A percentile compares a stretch with the other conserved stretches of the same genome.
Evolutionary conservation across 768 basidiomycete genomes (phyloP).

Genomic region (Favolaschia claudopus): DNA sequence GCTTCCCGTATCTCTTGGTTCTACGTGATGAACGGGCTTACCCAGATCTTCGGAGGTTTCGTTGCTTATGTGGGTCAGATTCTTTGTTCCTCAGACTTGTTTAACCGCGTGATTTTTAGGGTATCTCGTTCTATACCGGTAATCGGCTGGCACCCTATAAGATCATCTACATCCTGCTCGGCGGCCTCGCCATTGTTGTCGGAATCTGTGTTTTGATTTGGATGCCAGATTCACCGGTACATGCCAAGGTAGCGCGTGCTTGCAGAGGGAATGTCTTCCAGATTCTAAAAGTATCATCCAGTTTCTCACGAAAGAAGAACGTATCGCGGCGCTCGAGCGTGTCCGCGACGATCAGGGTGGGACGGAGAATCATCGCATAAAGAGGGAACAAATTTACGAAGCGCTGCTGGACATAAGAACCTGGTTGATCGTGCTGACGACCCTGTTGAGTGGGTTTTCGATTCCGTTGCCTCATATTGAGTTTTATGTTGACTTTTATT

Average conservation of each 20-base stretch:
- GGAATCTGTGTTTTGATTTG: slow-evolving; percentile 63
- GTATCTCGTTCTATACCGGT: slow-evolving; percentile 62
- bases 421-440: slow-evolving; percentile 68
- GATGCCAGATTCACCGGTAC: slow-evolving; percentile 72
- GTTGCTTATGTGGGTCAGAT: slow-evolving; percentile 59
- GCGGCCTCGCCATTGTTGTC: slow-evolving; percentile 65
- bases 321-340: slow-evolving; percentile 68
- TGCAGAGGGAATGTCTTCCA: too few relatives aligned
- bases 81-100: background rate
- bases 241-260: too few relatives aligned
- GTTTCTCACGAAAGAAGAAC: slow-evolving; percentile 64
- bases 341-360: slow-evolving; percentile 74
- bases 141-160: slow-evolving; percentile 60
- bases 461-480: background rate
- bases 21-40: slow-evolving; percentile 72
- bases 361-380: slow-evolving; percentile 65
- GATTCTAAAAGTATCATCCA: too few relatives aligned
- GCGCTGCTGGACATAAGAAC: slow-evolving; percentile 64
- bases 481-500: slow-evolving; percentile 11
- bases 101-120: slow-evolving; percentile 40
- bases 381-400: slow-evolving; percentile 65
- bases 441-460: slow-evolving; percentile 57
- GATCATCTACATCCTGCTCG: slow-evolving; percentile 67
- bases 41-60: slow-evolving; percentile 67
- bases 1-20: slow-evolving; percentile 69